Base-by-base conservation (phyloP, 768 basidiomycete genomes). In the Sarcodon aspratus region DNA sequence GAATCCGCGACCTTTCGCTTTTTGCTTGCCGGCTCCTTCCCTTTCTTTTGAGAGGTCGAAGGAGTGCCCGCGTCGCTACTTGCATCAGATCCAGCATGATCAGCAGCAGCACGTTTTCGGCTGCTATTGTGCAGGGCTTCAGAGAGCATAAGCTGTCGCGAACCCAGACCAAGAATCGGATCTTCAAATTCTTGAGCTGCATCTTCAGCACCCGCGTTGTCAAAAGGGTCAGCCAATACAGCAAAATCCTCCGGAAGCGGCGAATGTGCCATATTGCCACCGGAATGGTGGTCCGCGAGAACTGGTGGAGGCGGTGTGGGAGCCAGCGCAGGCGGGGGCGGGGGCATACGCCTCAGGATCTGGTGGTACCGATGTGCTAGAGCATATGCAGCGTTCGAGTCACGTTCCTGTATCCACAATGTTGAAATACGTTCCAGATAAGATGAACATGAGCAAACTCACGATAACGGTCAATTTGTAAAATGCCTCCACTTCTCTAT, bases 401-500 rank as follows among this genome's bases (percentile, higher is more conserved):
- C 87, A 38, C 82, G 79, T 59, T 85, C 81, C 87, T 91, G 54
- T 32, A 54, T n/a, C 40, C 52, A 48, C 10, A 36, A 6, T 42
- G 40, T 15, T 42, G 13, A 17, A 45, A 33, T 11, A 53, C 44
- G 55, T 48, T 18, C 45, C 10, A 43, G 44, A 37, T 9, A 51
- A 44, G 15, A 47, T 11, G 18, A 32, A 46, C 10, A 15, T 27
- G 21, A 27, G 21, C 2, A 3, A 27, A 27, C 74, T 62, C 58
- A 88, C 86, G 57, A 78, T 66, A 49, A 79, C 66, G 59, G 74
- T 81, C 27, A 73, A 71, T 59, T 85, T 79, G 55, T 88, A 90
- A 71, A 78, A 85, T 44, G 78, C 74, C 51, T 80, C 81, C 6
- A 90, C 75, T 54, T 85, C 81, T 46, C 75, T 78, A 62, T 80